Evolutionary conservation across 2,329 filamentous ascomycete species (phyloP), one percentile per base, ranked within the genome.

Genomic region (Onygena corvina): DNA sequence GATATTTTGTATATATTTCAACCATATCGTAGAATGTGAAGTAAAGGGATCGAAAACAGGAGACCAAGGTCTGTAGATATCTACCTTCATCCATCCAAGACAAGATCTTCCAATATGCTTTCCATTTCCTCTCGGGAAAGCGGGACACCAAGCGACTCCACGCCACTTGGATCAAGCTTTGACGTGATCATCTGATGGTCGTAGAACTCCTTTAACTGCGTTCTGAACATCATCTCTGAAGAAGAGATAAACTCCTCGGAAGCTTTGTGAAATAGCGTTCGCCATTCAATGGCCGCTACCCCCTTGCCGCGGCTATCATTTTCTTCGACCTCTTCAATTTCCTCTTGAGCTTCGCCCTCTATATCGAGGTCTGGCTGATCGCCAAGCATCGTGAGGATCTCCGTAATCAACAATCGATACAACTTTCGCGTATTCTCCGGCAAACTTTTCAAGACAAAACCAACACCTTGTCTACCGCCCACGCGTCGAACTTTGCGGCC

Each of bases 131-230:
- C 88, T 57, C 82, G 83, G 36, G 82, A 75, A 61, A 96, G 87
- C 0, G 92, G 92, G 11, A 94, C 79, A 56, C 85, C 84, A 42
- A 98, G 67, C 47, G 92, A 71, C 63, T 96, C 92, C 2, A 84
- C 89, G 2, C 92, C 92, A 50, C 89, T 72, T 0, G 78, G 76
- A 64, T 98, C 90, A 61, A 90, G 90, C 54, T 81, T 79, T 53
- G 85, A 93, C 49, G 86, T 86, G 54, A 98, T 84, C 80, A 98
- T 96, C 61, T 95, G 87, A 70, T 98, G 92, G 60, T 98, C 92
- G 63, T 95, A 87, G 65, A 98, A 92, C 76, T 98, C 92, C 69
- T 96, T 96, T 54, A 98, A 68, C 62, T 98, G 65, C 21, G 89
- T 94, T 53, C 92, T 77, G 70, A 96, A 96, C 54, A 86, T 88